Conservation (phyloP, 805 yeast genomes). For the Brettanomyces anomalus region DNA sequence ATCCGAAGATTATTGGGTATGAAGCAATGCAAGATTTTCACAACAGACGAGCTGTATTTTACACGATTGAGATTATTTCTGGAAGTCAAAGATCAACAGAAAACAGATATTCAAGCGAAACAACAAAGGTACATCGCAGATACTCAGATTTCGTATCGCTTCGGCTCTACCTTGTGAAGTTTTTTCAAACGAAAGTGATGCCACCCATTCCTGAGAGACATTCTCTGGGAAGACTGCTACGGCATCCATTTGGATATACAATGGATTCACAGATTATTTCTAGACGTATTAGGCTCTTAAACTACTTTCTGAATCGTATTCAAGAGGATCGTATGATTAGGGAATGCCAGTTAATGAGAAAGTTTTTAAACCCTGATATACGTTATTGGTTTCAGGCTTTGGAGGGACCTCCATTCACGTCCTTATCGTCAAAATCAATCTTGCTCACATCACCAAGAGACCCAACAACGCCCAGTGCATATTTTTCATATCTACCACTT, state of each 20-base stretch:
- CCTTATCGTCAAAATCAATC: conserved; percentile 37
- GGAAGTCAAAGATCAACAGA: background rate
- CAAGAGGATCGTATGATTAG: conserved; percentile 26
- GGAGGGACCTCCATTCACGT: conserved; percentile 29
- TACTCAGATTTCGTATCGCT: conserved; percentile 89
- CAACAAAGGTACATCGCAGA: conserved; percentile 43
- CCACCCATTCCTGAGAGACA: conserved; percentile 96
- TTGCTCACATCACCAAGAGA: conserved; percentile 40
- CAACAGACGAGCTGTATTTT: conserved; percentile 24
- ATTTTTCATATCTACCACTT: conserved; percentile 39
- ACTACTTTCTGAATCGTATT: conserved; percentile 34
- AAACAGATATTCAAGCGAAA: conserved; percentile 3
- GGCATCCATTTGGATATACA: conserved; percentile 25
- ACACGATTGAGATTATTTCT: conserved; percentile 12
- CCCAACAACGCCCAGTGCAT: conserved; percentile 46
- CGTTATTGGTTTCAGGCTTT: conserved; percentile 40
- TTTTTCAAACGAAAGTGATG: conserved; percentile 79
- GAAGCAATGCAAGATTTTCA: conserved; percentile 19
- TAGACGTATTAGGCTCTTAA: conserved; percentile 37
- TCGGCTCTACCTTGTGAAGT: conserved; percentile 54
- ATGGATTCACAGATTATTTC: conserved; percentile 30
- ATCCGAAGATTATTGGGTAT: conserved; percentile 10
- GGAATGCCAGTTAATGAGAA: conserved; percentile 30
- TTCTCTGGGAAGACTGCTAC: conserved; percentile 30
- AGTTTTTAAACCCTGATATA: conserved; percentile 44